Conservation (phyloP, 2,329 filamentous ascomycete genomes). For the Nemania diffusa region DNA sequence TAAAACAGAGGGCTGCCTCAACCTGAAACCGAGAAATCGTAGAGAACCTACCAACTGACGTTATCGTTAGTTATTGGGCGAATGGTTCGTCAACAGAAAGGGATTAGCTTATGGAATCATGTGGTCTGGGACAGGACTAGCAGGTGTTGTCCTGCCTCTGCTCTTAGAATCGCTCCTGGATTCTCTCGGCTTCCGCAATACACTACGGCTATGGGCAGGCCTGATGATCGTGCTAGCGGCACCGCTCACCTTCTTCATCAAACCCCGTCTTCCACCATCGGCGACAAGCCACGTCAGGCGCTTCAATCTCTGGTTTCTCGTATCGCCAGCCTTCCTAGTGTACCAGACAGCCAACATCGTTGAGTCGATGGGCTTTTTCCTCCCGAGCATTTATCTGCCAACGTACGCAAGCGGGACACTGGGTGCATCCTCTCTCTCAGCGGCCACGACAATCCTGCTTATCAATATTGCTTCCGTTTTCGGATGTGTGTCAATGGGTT, state of each 20-base stretch:
- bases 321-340: slow-evolving; percentile 64
- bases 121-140: slow-evolving; percentile 65
- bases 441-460: slow-evolving; percentile 67
- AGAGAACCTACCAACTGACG: slow-evolving; percentile 30
- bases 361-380: slow-evolving; percentile 70
- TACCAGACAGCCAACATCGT: slow-evolving; percentile 67
- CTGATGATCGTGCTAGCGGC: slow-evolving; percentile 61
- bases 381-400: slow-evolving; percentile 71
- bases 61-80: slow-evolving; percentile 61
- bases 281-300: slow-evolving; percentile 52
- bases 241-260: slow-evolving; percentile 68
- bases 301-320: slow-evolving; percentile 61
- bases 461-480: slow-evolving; percentile 70
- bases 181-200: slow-evolving; percentile 62
- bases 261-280: slow-evolving; percentile 62
- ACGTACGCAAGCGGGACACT: slow-evolving; percentile 64
- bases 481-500: slow-evolving; percentile 68
- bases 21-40: background rate
- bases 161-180: slow-evolving; percentile 63
- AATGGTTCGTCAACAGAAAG: slow-evolving; percentile 69
- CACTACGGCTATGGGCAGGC: slow-evolving; percentile 64
- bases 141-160: slow-evolving; percentile 63
- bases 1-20: background rate
- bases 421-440: slow-evolving; percentile 58
- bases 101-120: slow-evolving; percentile 72